Percentiles rank a stretch among this genome's conserved stretches.
These are phyloP conservation scores for Alopecurus myosuroides DNA, from an alignment of 176 grass and related monocot species.

Conservation along the genomic window DNA sequence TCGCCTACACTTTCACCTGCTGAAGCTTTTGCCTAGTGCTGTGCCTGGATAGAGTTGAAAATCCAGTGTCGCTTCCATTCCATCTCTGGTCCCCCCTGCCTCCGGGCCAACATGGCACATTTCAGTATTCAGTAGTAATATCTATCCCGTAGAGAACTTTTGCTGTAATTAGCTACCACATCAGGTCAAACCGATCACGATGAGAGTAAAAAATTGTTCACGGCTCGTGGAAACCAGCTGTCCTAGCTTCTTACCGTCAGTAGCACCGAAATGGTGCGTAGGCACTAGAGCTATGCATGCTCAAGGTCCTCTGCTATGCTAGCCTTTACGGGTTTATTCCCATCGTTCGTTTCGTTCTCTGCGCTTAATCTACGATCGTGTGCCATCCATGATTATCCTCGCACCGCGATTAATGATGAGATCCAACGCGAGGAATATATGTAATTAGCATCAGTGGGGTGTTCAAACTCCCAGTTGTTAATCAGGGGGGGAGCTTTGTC, in stretches of 20 bases:
- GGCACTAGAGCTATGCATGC: constrained; percentile 23
- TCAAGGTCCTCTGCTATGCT: neutral
- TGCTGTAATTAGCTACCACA: neutral
- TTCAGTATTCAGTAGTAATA: neutral
- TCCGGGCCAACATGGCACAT: neutral
- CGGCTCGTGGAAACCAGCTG: constrained; percentile 15
- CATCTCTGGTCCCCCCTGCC: neutral
- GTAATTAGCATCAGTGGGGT: neutral
- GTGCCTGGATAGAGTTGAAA: neutral
- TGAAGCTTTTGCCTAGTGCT: constrained; percentile 24
- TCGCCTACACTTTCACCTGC: constrained; percentile 4
- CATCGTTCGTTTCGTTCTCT: neutral
- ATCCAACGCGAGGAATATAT: neutral
- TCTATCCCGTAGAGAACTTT: neutral
- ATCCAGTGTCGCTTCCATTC: neutral
- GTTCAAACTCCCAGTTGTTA: neutral
- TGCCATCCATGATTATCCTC: constrained; percentile 12
- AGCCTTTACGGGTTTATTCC: constrained; percentile 27
- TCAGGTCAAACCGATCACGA: constrained; percentile 7
- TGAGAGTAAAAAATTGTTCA: constrained; percentile 15
- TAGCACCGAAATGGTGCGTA: constrained; percentile 17
- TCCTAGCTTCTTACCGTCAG: constrained; percentile 16
- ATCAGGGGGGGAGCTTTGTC: neutral
- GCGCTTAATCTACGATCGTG: neutral
- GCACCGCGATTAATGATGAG: constrained; percentile 13